Percentiles rank a stretch among this genome's conserved stretches.
These are phyloP conservation scores for Apiospora sp. DNA, from an alignment of 2,329 filamentous ascomycete species.

Conservation along the genomic window DNA sequence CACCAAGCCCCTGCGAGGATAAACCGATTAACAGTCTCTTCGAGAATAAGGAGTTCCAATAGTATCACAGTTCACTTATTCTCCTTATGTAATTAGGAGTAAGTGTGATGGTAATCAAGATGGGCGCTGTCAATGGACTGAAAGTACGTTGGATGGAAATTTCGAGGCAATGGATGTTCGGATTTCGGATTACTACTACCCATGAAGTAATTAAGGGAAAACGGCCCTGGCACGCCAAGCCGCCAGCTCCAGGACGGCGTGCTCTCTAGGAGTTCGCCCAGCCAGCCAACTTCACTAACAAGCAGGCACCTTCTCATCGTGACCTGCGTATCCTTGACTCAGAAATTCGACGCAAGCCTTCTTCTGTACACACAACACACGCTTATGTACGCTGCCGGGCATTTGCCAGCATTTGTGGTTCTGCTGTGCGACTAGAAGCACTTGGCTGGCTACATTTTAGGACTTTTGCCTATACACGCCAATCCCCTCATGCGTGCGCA, in stretches of 20 bases:
- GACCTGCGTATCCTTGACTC: neutral
- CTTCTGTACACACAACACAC: constrained; percentile 14
- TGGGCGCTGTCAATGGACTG: too few relatives aligned
- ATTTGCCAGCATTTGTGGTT: constrained; percentile 14
- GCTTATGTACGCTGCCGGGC: constrained; percentile 23
- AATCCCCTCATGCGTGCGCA: constrained; percentile 10
- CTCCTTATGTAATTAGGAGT: too few relatives aligned
- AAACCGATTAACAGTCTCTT: too few relatives aligned
- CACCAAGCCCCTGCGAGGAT: too few relatives aligned
- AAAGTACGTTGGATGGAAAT: neutral
- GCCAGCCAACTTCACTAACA: constrained; percentile 1
- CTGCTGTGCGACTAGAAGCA: constrained; percentile 6
- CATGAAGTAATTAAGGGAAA: neutral
- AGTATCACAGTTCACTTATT: too few relatives aligned
- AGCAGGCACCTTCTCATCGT: neutral
- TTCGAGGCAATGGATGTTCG: neutral
- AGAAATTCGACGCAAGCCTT: constrained; percentile 6
- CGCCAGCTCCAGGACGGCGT: neutral
- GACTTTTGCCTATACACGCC: constrained; percentile 1
- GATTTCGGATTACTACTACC: neutral
- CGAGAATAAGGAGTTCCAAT: too few relatives aligned
- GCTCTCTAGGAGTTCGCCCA: neutral
- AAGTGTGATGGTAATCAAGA: too few relatives aligned
- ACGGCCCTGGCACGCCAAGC: constrained; percentile 8
- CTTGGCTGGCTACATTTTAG: constrained; percentile 6